Evolutionary conservation across 352 stramenopile species (phyloP).

Genomic region (Lagenidium sp.): DNA sequence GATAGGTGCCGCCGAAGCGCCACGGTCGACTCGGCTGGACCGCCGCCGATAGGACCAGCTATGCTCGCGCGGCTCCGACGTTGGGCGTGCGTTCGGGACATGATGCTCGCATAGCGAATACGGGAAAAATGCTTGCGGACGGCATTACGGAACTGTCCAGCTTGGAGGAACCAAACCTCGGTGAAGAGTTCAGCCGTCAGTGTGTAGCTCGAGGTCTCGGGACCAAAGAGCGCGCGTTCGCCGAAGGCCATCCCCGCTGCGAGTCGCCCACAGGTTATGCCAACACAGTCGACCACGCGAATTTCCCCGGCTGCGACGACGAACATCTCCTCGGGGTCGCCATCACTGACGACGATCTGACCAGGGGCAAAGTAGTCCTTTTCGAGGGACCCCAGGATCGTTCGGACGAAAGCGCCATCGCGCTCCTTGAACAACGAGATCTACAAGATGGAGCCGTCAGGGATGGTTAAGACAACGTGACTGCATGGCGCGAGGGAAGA

Average conservation of each 20-base stretch:
- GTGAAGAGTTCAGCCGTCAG: constrained; percentile 16
- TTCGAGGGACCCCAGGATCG: constrained; percentile 11
- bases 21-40: not conserved
- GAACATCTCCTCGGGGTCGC: constrained; percentile 17
- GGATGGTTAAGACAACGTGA: not conserved
- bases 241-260: constrained; percentile 12
- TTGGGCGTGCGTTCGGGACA: too few species aligned
- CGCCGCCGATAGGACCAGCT: too few species aligned
- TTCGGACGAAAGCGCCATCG: constrained; percentile 15
- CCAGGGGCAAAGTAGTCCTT: constrained; percentile 19
- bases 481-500: not conserved
- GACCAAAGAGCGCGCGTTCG: constrained; percentile 8
- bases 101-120: constrained; percentile 32
- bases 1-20: not conserved
- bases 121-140: constrained; percentile 49
- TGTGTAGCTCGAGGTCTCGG: not conserved
- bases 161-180: constrained; percentile 15
- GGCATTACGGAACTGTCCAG: constrained; percentile 13
- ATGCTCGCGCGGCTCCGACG: too few species aligned
- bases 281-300: constrained; percentile 3
- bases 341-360: constrained; percentile 9
- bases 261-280: constrained; percentile 3
- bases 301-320: constrained; percentile 18
- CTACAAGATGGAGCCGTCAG: too few species aligned
- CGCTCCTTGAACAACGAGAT: constrained; percentile 15